phyloP scores from a whole-genome alignment of 768 basidiomycete species.

The Suillus spraguei region DNA sequence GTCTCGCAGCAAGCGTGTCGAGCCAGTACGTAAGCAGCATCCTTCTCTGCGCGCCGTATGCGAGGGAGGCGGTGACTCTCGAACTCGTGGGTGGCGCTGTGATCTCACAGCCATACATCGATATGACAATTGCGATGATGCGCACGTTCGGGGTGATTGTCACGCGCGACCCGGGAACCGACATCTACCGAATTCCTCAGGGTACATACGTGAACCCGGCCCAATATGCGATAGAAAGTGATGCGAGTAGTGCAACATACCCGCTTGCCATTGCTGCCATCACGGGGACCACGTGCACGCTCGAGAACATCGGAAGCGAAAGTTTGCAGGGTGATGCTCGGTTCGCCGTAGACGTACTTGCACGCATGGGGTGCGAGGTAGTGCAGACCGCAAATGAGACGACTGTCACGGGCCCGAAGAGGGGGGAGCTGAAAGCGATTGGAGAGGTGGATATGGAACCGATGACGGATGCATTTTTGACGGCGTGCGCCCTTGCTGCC shows the following conservation, averaged over 20 bases:
- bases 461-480: slow-evolving; percentile 99
- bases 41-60: slow-evolving; percentile 95
- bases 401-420: slow-evolving; percentile 87
- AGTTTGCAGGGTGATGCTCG: slow-evolving; percentile 97
- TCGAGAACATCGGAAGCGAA: slow-evolving; percentile 85
- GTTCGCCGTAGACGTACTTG: slow-evolving; percentile 91
- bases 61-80: slow-evolving; percentile 76
- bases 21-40: slow-evolving; percentile 99
- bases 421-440: slow-evolving; percentile 79
- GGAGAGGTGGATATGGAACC: slow-evolving; percentile 91
- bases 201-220: slow-evolving; percentile 76
- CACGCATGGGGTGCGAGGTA: slow-evolving; percentile 94
- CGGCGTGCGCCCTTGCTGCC: slow-evolving; percentile 90
- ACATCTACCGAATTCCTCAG: slow-evolving; percentile 88
- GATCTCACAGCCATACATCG: slow-evolving; percentile 98
- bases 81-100: slow-evolving; percentile 93
- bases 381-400: slow-evolving; percentile 87
- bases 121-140: slow-evolving; percentile 99
- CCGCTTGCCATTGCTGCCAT: slow-evolving; percentile 97
- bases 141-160: slow-evolving; percentile 84
- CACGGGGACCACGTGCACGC: slow-evolving; percentile 95
- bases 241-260: slow-evolving; percentile 95
- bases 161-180: slow-evolving; percentile 61
- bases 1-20: slow-evolving; percentile 91
- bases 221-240: slow-evolving; percentile 89